These are phyloP conservation scores for Fusarium bulbicola DNA, from an alignment of 2,329 filamentous ascomycete species.

Conservation along the genomic window DNA sequence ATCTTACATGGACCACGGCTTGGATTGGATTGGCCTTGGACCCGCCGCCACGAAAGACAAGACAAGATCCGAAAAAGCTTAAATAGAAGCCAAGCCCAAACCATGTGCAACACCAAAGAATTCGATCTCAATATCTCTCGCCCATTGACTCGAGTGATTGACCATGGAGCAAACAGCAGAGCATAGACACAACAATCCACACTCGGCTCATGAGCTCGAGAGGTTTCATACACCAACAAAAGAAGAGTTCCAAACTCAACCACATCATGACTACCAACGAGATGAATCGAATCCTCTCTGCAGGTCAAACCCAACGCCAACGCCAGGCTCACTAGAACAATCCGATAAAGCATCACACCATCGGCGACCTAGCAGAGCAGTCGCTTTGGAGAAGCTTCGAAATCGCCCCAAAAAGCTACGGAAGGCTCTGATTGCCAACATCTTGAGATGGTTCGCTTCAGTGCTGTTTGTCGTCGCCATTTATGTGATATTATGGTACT, in stretches of 20 bases:
- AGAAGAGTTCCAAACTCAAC: neutral
- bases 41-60: slow-evolving; percentile 3
- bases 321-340: neutral
- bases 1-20: neutral
- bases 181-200: neutral
- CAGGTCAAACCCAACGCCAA: neutral
- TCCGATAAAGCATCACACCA: neutral
- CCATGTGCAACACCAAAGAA: no score
- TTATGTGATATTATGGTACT: slow-evolving; percentile 28
- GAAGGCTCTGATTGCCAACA: slow-evolving; percentile 18
- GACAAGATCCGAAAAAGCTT: slow-evolving; percentile 11
- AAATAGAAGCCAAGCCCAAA: neutral
- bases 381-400: neutral
- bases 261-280: neutral
- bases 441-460: slow-evolving; percentile 29
- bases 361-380: neutral
- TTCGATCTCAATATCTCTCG: neutral
- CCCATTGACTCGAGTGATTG: no score
- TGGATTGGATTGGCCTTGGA: neutral
- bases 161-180: neutral
- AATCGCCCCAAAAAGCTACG: slow-evolving; percentile 18
- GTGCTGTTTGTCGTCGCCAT: slow-evolving; percentile 27
- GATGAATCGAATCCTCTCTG: slow-evolving; percentile 17
- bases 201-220: slow-evolving; percentile 6
- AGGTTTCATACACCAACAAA: neutral